Conservation (phyloP, 192 early-diverging fungal genomes). For the Rhizophagus sp. region DNA sequence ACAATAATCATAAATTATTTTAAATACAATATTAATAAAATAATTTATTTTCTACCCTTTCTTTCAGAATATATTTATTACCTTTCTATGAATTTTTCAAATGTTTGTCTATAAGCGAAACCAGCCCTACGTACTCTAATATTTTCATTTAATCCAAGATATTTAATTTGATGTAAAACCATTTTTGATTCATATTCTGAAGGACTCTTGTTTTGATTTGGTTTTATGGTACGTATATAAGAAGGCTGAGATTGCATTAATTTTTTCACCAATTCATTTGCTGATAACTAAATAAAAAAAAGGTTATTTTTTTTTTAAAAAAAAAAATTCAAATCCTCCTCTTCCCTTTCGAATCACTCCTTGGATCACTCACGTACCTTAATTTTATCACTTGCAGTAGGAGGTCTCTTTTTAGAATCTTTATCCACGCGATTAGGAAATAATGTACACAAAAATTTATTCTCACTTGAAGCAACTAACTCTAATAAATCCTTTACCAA, state of each 20-base stretch:
- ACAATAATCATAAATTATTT: slow-evolving; percentile 41
- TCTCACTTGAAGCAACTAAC: slow-evolving; percentile 77
- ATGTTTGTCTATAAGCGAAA: slow-evolving; percentile 94
- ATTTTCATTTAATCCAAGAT: slow-evolving; percentile 95
- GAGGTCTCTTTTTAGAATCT: slow-evolving; percentile 93
- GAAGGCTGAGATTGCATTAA: slow-evolving; percentile 94
- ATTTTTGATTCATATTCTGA: slow-evolving; percentile 89
- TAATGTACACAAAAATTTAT: slow-evolving; percentile 72
- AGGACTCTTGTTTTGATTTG: slow-evolving; percentile 92
- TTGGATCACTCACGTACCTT: slow-evolving; percentile 44
- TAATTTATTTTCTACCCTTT: not conserved
- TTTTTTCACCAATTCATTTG: slow-evolving; percentile 87
- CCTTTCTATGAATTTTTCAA: slow-evolving; percentile 82
- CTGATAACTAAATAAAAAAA: slow-evolving; percentile 39
- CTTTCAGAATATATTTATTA: slow-evolving; percentile 18
- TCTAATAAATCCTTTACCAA: slow-evolving; percentile 91
- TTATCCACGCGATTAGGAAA: slow-evolving; percentile 93
- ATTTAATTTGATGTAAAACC: slow-evolving; percentile 96
- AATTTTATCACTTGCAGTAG: slow-evolving; percentile 96
- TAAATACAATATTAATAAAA: slow-evolving; percentile 30
- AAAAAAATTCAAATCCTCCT: not conserved
- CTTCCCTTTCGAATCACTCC: too few relatives aligned
- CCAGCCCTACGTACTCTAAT: slow-evolving; percentile 97
- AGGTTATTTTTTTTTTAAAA: not conserved
- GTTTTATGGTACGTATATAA: slow-evolving; percentile 98